Conservation (phyloP, 441 rosid genomes). For the Euphorbia celastroides region DNA sequence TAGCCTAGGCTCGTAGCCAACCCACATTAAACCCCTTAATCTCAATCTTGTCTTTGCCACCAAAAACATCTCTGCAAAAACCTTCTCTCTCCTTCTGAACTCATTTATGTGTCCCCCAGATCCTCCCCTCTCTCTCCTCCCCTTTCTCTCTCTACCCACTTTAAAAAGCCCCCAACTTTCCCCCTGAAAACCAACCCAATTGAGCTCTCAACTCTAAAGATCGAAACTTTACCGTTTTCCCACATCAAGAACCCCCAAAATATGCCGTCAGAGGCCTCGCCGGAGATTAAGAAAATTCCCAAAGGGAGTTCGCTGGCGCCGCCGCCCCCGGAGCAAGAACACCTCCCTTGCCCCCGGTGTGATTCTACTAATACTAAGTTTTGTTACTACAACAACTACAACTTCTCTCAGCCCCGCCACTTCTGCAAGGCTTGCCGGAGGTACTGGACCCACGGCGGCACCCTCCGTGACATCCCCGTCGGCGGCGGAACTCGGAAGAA, state of each 20-base stretch:
- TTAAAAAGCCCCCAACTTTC: neutral
- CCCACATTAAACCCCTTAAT: constrained; percentile 12
- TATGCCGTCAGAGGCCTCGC: constrained; percentile 42
- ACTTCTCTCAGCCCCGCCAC: constrained; percentile 93
- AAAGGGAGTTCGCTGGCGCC: constrained; percentile 28
- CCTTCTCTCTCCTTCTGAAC: constrained; percentile 31
- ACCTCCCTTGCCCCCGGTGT: constrained; percentile 86
- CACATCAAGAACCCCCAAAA: neutral
- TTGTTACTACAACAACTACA: constrained; percentile 95
- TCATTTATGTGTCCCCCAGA: constrained; percentile 25
- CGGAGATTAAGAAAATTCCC: constrained; percentile 29
- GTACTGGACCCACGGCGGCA: constrained; percentile 95
- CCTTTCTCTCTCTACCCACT: constrained; percentile 14
- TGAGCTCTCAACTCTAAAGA: neutral
- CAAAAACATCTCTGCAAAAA: constrained; percentile 37
- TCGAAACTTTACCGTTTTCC: neutral
- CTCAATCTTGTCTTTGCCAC: constrained; percentile 44
- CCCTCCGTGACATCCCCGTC: constrained; percentile 78
- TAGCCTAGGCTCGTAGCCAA: constrained; percentile 25
- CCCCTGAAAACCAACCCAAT: too few relatives aligned
- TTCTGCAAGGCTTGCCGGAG: constrained; percentile 95
- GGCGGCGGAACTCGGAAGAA: constrained; percentile 82
- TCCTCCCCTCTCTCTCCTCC: constrained; percentile 18
- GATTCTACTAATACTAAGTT: constrained; percentile 85
- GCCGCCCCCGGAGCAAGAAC: constrained; percentile 57